A percentile compares a stretch with the other conserved stretches of the same genome.
Conservation (phyloP, 768 basidiomycete species). For the Kwoniella bestiolae region DNA sequence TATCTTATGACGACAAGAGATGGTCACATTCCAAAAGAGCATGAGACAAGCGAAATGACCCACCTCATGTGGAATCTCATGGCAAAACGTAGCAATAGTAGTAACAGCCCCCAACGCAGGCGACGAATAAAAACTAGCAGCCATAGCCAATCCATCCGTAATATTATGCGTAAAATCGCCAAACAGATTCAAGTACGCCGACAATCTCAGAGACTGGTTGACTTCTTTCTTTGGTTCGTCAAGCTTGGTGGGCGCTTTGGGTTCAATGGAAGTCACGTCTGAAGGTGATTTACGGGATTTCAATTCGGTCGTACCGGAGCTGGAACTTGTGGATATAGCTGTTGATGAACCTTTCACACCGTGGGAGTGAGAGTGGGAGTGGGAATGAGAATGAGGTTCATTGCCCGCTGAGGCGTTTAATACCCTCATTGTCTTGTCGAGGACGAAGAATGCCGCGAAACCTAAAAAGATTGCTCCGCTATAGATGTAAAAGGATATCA, state of each 20-base stretch:
- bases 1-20: no score
- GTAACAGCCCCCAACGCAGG: constrained; percentile 91
- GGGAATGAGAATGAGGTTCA: constrained; percentile 63
- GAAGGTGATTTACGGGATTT: constrained; percentile 57
- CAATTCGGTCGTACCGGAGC: constrained; percentile 11
- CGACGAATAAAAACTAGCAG: constrained; percentile 95
- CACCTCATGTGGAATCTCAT: constrained; percentile 87
- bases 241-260: constrained; percentile 17
- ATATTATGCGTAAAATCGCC: constrained; percentile 93
- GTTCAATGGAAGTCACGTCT: constrained; percentile 30
- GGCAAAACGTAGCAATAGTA: constrained; percentile 91
- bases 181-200: constrained; percentile 89
- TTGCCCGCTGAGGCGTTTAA: constrained; percentile 67
- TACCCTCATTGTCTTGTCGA: constrained; percentile 88
- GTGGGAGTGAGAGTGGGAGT: constrained; percentile 66
- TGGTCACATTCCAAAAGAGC: no score
- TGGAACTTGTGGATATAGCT: constrained; percentile 7
- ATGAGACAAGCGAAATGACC: constrained; percentile 8
- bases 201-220: constrained; percentile 66
- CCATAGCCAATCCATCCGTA: constrained; percentile 94
- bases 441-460: constrained; percentile 87
- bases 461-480: constrained; percentile 73
- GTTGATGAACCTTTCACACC: constrained; percentile 55
- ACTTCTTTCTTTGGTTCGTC: constrained; percentile 8
- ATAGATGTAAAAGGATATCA: background rate